Evolutionary conservation across 2,329 filamentous ascomycete genomes (phyloP).

Genomic region (Sphaerulina populicola): DNA sequence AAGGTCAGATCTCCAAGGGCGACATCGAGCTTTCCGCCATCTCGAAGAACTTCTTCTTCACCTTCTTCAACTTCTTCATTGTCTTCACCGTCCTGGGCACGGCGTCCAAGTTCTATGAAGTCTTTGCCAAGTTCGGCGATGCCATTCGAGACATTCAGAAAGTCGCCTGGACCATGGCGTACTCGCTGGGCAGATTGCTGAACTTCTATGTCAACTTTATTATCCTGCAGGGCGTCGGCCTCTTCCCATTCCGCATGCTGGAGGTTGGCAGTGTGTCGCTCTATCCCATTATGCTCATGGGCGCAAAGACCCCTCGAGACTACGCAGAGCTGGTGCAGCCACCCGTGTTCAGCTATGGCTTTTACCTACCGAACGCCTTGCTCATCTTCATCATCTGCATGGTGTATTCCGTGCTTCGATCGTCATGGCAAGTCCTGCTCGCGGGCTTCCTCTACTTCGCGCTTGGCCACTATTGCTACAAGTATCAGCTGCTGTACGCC

Average conservation of each 20-base stretch:
- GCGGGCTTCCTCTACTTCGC: conserved; percentile 75
- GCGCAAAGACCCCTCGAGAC: conserved; percentile 81
- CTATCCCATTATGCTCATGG: conserved; percentile 70
- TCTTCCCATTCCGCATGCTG: conserved; percentile 85
- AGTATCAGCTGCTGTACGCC: conserved; percentile 93
- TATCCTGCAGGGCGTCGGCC: conserved; percentile 82
- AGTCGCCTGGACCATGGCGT: conserved; percentile 67
- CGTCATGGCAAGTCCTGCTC: conserved; percentile 71
- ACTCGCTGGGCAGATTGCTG: conserved; percentile 63
- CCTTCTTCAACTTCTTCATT: conserved; percentile 97
- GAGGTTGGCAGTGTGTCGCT: conserved; percentile 79
- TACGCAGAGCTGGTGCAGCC: conserved; percentile 74
- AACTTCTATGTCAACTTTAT: conserved; percentile 92
- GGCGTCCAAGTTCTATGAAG: conserved; percentile 59
- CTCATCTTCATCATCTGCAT: conserved; percentile 91
- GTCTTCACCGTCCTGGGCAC: conserved; percentile 85
- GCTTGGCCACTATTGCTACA: conserved; percentile 82
- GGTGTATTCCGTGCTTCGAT: conserved; percentile 80
- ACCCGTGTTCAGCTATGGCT: conserved; percentile 87
- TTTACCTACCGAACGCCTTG: conserved; percentile 86
- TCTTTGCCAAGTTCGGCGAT: conserved; percentile 55
- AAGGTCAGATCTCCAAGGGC: conserved; percentile 90
- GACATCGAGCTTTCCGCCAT: conserved; percentile 92
- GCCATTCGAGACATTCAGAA: conserved; percentile 69
- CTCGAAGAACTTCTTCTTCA: conserved; percentile 97